Base-by-base conservation (phyloP, 306 rosid genomes). In the Arachis stenosperma region DNA sequence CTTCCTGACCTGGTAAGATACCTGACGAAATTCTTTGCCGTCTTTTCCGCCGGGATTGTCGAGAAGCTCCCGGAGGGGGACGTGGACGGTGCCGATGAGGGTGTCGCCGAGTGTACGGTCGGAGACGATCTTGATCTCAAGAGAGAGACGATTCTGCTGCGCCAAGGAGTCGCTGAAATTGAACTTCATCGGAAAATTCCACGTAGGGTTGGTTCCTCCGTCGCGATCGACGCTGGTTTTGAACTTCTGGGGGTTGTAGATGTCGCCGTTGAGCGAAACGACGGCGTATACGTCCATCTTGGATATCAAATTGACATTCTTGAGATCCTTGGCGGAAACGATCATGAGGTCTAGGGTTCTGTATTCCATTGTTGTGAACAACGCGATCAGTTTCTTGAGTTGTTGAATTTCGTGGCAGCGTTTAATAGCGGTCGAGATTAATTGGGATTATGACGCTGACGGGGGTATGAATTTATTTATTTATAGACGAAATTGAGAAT, bases 271-370 rank as follows among this genome's bases (percentile, higher is more conserved):
- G 89, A 93, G 70, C 0, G 85, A 75, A 53, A 88, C 86, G 79
- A 85, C 90, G 37, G 78, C 95, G 85, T 85, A 91, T 0, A 83
- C 96, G 42, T 88, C 86, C 96, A 91, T 91, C 79, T 94, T 89
- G 48, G 88, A 79, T n/a, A 94, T 30, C 29, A 84, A 68, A 46
- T 82, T 91, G 2, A 88, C 96, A 41, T 91, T 75, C 14, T 94
- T 84, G 71, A 94, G 84, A 53, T 83, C 94, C 9, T 78, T 81
- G 2, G 98, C 97, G 0, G 98, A 91, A 66, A 81, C 46, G 15
- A 93, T 66, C 68, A 80, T 85, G 62, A 93, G 81, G n/a, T 93
- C 96, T 39, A 93, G 14, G 42, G 75, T 83, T 5, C 82, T 83
- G 44, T 67, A 69, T 53, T 87, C 89, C 92, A 86, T 86, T 2